Conservation (phyloP, 75 land plant species). For the Picea glauca region DNA sequence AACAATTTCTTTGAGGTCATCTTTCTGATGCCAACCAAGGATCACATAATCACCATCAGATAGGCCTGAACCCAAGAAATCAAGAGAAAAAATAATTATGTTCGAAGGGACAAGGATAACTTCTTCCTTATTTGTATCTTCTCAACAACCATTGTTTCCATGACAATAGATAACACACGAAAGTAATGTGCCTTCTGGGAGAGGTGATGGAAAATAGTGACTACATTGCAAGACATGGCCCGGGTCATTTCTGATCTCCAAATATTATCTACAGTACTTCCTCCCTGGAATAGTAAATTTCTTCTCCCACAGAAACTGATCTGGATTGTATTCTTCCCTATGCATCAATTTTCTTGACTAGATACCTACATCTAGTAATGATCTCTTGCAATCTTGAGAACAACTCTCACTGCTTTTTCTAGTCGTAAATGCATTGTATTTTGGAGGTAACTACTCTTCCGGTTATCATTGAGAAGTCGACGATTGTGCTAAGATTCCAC, state of each 20-base stretch:
- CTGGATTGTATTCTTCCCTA: slow-evolving; percentile 88
- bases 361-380: no score
- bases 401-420: no score
- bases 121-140: slow-evolving; percentile 22
- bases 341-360: no score
- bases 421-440: no score
- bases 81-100: slow-evolving; percentile 22
- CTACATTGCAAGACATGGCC: slow-evolving; percentile 88
- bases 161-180: slow-evolving; percentile 97
- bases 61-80: slow-evolving; percentile 20
- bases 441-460: no score
- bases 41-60: slow-evolving; percentile 30
- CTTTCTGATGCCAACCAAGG: slow-evolving; percentile 32
- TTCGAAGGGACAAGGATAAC: slow-evolving; percentile 22
- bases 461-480: no score
- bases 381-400: no score
- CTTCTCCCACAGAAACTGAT: slow-evolving; percentile 83
- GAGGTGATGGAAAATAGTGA: slow-evolving; percentile 61
- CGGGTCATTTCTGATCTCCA: slow-evolving; percentile 83
- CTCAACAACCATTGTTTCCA: slow-evolving; percentile 67
- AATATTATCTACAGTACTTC: slow-evolving; percentile 65
- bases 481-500: no score
- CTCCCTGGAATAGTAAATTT: slow-evolving; percentile 86
- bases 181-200: slow-evolving; percentile 62
- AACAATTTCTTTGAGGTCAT: slow-evolving; percentile 31